Percentiles rank a stretch among this genome's conserved stretches.
Conservation (phyloP, 352 stramenopile species). For the Globisporangium spinosum region DNA sequence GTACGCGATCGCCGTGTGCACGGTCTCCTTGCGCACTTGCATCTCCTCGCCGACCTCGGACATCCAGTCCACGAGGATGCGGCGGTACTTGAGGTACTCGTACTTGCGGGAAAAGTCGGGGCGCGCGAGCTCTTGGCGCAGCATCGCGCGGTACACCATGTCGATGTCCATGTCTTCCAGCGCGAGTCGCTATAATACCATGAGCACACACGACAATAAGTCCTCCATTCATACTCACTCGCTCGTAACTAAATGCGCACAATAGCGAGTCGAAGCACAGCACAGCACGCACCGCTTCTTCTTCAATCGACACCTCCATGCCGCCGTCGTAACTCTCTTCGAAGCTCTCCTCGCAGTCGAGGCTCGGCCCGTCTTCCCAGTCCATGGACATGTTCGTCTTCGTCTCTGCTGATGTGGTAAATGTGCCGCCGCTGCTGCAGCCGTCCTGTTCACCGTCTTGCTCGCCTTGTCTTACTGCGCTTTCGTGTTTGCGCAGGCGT, state of each 20-base stretch:
- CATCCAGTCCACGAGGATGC: constrained; percentile 85
- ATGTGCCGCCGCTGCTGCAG: not conserved
- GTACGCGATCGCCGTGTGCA: constrained; percentile 78
- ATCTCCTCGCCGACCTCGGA: constrained; percentile 82
- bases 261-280: not conserved
- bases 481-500: not conserved
- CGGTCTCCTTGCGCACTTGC: constrained; percentile 75
- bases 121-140: constrained; percentile 64
- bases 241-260: not conserved
- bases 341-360: constrained; percentile 81
- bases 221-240: not conserved
- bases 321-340: constrained; percentile 49
- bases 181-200: constrained; percentile 43
- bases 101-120: constrained; percentile 73
- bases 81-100: constrained; percentile 82
- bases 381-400: constrained; percentile 34
- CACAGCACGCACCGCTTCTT: constrained; percentile 32
- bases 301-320: constrained; percentile 38
- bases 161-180: constrained; percentile 76
- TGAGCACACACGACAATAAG: not conserved
- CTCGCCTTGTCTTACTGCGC: not conserved
- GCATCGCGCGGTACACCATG: constrained; percentile 66
- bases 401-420: not conserved
- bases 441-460: not conserved
- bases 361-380: constrained; percentile 51